phyloP scores from a whole-genome alignment of 2,329 filamentous ascomycete species.

The Fusarium metavorans region DNA sequence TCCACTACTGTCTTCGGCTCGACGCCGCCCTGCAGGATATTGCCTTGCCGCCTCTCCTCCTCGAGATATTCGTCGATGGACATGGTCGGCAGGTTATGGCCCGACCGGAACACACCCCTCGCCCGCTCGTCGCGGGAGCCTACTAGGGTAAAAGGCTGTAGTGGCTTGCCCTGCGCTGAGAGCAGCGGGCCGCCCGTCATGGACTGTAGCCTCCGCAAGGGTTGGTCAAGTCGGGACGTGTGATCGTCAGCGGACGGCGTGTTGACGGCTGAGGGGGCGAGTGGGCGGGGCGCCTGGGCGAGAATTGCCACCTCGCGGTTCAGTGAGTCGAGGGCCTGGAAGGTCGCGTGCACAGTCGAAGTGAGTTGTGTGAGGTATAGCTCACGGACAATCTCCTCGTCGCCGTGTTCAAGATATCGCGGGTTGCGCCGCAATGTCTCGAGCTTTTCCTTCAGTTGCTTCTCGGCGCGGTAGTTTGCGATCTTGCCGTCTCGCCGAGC shows the following conservation, averaged over 20 bases:
- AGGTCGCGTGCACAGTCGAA: constrained; percentile 81
- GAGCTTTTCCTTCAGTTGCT: constrained; percentile 85
- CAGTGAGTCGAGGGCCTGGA: constrained; percentile 88
- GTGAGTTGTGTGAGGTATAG: constrained; percentile 82
- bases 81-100: constrained; percentile 97
- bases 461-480: constrained; percentile 84
- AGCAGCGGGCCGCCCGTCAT: constrained; percentile 77
- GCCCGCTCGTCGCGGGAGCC: constrained; percentile 80
- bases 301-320: constrained; percentile 88
- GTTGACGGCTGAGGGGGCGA: constrained; percentile 59
- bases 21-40: constrained; percentile 91
- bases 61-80: constrained; percentile 97
- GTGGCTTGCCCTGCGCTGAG: constrained; percentile 81
- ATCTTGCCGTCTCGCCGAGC: constrained; percentile 87
- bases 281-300: constrained; percentile 73
- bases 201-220: constrained; percentile 64
- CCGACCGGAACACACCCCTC: constrained; percentile 86
- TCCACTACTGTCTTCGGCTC: constrained; percentile 81
- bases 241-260: constrained; percentile 60
- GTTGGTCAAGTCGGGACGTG: constrained; percentile 79
- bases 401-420: constrained; percentile 71
- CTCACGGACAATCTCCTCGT: constrained; percentile 86
- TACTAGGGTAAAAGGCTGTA: constrained; percentile 91
- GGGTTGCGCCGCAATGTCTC: constrained; percentile 65
- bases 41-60: constrained; percentile 85